phyloP scores from a whole-genome alignment of 164 flowering plant genomes.

The Pachysandra terminalis region DNA sequence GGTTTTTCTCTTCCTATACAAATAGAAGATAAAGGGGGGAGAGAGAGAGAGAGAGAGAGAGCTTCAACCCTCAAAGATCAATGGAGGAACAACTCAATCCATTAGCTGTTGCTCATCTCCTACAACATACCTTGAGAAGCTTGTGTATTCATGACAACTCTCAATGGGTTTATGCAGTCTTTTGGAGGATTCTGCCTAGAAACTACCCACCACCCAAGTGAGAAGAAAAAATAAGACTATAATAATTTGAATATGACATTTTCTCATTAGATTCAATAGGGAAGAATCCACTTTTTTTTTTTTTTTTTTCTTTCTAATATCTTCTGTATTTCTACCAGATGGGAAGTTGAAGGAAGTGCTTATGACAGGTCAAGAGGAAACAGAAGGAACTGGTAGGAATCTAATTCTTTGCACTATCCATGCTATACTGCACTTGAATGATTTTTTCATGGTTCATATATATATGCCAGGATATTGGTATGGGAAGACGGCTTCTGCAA shows the following conservation, averaged over 20 bases:
- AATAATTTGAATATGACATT: neutral
- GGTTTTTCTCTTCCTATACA: slow-evolving; percentile 25
- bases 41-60: no score
- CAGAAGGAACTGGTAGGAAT: no score
- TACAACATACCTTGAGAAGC: slow-evolving; percentile 72
- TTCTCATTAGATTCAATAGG: neutral
- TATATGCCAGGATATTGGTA: no score
- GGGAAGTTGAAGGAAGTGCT: slow-evolving; percentile 88
- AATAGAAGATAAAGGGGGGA: slow-evolving; percentile 10
- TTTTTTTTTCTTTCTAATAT: no score
- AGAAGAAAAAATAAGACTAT: slow-evolving; percentile 18
- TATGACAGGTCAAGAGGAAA: no score
- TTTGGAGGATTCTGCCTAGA: slow-evolving; percentile 92
- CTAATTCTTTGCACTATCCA: no score
- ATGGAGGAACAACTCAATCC: slow-evolving; percentile 68
- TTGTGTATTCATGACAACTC: slow-evolving; percentile 64
- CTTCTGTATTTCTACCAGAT: slow-evolving; percentile 37
- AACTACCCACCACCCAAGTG: slow-evolving; percentile 91
- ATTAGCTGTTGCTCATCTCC: slow-evolving; percentile 68
- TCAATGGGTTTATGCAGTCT: slow-evolving; percentile 85
- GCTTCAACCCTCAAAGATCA: neutral
- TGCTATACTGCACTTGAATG: no score
- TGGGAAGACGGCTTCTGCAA: slow-evolving; percentile 96
- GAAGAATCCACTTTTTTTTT: slow-evolving; percentile 3
- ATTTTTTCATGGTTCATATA: no score